Conservation (phyloP, 2,329 filamentous ascomycete genomes). For the Acrocalymma vagum region DNA sequence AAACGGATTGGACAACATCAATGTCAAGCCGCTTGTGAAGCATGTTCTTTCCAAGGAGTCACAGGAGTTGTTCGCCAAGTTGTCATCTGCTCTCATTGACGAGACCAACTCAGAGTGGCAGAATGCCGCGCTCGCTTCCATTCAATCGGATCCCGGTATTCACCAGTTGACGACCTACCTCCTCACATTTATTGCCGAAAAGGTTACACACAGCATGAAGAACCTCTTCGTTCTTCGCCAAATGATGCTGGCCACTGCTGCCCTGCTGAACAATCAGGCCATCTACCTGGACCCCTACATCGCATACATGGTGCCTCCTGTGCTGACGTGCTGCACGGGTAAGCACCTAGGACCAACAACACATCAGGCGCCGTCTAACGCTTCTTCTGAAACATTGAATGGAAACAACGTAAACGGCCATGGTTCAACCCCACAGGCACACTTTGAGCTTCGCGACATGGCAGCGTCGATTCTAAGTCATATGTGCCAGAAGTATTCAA, state of each 20-base stretch:
- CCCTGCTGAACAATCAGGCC: conserved; percentile 82
- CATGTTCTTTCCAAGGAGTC: conserved; percentile 96
- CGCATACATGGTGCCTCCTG: conserved; percentile 78
- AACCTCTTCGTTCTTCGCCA: conserved; percentile 88
- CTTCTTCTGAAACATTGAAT: conserved; percentile 57
- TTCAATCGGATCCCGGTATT: conserved; percentile 87
- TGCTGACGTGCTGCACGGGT: conserved; percentile 89
- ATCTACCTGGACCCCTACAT: conserved; percentile 79
- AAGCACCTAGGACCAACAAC: conserved; percentile 74
- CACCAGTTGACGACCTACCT: conserved; percentile 98
- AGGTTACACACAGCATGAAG: conserved; percentile 92
- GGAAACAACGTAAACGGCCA: conserved; percentile 36
- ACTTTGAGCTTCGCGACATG: conserved; percentile 85
- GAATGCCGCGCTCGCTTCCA: conserved; percentile 82
- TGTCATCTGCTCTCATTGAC: conserved; percentile 87
- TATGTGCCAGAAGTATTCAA: conserved; percentile 82
- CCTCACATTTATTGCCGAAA: conserved; percentile 92
- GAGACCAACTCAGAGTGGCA: conserved; percentile 88
- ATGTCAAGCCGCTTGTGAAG: conserved; percentile 90
- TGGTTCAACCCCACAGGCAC: conserved; percentile 49
- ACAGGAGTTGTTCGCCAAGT: conserved; percentile 95
- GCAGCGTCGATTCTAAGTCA: conserved; percentile 82
- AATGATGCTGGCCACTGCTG: conserved; percentile 89
- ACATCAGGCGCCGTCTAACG: conserved; percentile 58
- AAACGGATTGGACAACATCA: conserved; percentile 82